phyloP scores from a whole-genome alignment of 2,329 filamentous ascomycete species.

The Microsporum ferrugineum region DNA sequence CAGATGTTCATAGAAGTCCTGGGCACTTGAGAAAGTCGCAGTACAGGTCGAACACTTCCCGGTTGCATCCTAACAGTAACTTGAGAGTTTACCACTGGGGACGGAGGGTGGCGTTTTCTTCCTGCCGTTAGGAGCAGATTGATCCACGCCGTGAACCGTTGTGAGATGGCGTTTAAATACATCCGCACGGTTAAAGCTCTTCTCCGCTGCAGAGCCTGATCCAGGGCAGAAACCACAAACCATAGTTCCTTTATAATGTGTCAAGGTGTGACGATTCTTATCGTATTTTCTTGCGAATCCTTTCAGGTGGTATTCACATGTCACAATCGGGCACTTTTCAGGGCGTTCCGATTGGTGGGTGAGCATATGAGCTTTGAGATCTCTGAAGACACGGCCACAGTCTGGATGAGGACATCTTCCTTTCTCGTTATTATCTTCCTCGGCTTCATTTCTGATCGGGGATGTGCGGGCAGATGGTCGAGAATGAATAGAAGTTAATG shows the following conservation, averaged over 20 bases:
- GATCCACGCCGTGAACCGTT: conserved; percentile 82
- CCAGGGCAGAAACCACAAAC: conserved; percentile 90
- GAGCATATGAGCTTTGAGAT: conserved; percentile 86
- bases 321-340: conserved; percentile 86
- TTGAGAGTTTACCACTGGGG: conserved; percentile 53
- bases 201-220: conserved; percentile 76
- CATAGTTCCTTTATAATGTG: conserved; percentile 96
- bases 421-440: conserved; percentile 53
- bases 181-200: conserved; percentile 90
- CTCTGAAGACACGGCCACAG: conserved; percentile 78
- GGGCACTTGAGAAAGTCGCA: conserved; percentile 68
- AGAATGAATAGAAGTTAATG: conserved; percentile 60
- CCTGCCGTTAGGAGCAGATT: conserved; percentile 81
- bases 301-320: conserved; percentile 83
- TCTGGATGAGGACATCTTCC: conserved; percentile 69
- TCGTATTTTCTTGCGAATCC: conserved; percentile 93
- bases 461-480: conserved; percentile 44
- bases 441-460: conserved; percentile 44
- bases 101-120: conserved; percentile 49
- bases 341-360: conserved; percentile 85
- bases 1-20: conserved; percentile 95
- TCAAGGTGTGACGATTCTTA: conserved; percentile 87
- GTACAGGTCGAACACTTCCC: conserved; percentile 90
- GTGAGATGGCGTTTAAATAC: conserved; percentile 93
- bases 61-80: conserved; percentile 63